Base-by-base conservation (phyloP, 768 basidiomycete species). In the Hygrocybe punicea region DNA sequence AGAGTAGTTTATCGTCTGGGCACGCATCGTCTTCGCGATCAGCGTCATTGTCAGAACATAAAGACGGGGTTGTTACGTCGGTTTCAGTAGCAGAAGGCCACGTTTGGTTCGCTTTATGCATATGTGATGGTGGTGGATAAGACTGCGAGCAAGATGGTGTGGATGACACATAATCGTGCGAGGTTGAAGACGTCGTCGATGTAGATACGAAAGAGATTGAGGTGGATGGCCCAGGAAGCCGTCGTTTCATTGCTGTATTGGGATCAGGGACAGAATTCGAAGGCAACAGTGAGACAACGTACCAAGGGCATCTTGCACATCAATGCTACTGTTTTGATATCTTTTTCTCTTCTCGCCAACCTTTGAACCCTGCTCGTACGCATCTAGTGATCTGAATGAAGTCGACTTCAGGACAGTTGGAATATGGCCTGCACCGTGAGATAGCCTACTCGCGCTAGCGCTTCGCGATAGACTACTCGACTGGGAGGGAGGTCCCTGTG, bases 41-140 rank as follows among this genome's bases (percentile, higher is more conserved):
- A 33, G 60, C 53, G 17, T 76, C 86, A 56, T 87, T 85, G 65
- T 91, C 89, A 3, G 89, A 90, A 63, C 82, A 86, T 14, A 91
- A 73, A 0, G 87, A 89, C 0, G 89, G 89, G 0, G 89, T 91
- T 6, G 80, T 66, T 2, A 64, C 54, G 10, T 62, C 76, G 57
- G 62, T 76, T 55, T 75, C 70, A 5, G 71, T 61, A 55, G 67
- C 57, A 23, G 70, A 62, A 42, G 67, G 65, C 56, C 64, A 66
- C 5, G 55, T 33, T 48, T 47, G 33, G 57, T 35, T 48, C 48
- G 35, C 51, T n/a, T 14, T 56, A 40, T 16, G 58, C 23, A 60
- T 52, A 17, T 58, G 58, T 9, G 62, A 58, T n/a, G 63, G 33
- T 13, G 61, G 36, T 8, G 60, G 59, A 50, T 63, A 68, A 2